Conservation (phyloP, 2,329 filamentous ascomycete genomes). For the Ramularia endophylla region DNA sequence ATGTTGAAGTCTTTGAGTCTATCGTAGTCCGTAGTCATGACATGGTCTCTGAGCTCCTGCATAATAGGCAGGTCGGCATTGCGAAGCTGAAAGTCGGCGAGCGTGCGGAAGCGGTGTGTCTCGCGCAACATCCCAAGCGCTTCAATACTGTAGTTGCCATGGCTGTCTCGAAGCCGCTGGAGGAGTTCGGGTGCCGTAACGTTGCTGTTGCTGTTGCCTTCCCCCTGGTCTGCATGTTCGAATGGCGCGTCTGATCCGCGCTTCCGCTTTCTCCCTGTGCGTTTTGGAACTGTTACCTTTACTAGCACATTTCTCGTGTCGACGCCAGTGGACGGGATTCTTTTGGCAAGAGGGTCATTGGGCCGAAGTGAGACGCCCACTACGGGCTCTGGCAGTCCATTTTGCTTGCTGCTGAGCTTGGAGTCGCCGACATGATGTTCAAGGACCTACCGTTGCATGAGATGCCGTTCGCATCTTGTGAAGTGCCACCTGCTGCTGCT, state of each 20-base stretch:
- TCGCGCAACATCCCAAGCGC: slow-evolving; percentile 57
- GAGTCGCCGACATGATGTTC: slow-evolving; percentile 28
- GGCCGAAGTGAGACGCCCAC: slow-evolving; percentile 71
- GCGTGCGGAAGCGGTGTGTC: slow-evolving; percentile 78
- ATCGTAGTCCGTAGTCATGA: slow-evolving; percentile 61
- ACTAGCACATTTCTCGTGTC: slow-evolving; percentile 78
- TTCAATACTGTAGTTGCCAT: slow-evolving; percentile 23
- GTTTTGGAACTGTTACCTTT: slow-evolving; percentile 77
- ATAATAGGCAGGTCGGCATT: slow-evolving; percentile 51
- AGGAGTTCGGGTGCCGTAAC: slow-evolving; percentile 26
- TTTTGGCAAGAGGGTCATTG: slow-evolving; percentile 71
- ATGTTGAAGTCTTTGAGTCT: slow-evolving; percentile 62
- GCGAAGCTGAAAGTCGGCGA: slow-evolving; percentile 71
- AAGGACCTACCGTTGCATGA: slow-evolving; percentile 22
- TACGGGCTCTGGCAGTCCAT: slow-evolving; percentile 36
- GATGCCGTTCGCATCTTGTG: slow-evolving; percentile 6
- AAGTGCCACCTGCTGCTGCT: no score
- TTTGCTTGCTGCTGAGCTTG: slow-evolving; percentile 20
- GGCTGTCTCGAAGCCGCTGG: slow-evolving; percentile 26
- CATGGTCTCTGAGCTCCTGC: slow-evolving; percentile 61
- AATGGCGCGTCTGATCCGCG: slow-evolving; percentile 61
- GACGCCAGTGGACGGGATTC: slow-evolving; percentile 69
- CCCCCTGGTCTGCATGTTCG: slow-evolving; percentile 5
- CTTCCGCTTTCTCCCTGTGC: slow-evolving; percentile 81
- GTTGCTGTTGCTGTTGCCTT: slow-evolving; percentile 6